A percentile compares a stretch with the other conserved stretches of the same genome.
Conservation (phyloP, 306 rosid species). For the Acacia confusa region DNA sequence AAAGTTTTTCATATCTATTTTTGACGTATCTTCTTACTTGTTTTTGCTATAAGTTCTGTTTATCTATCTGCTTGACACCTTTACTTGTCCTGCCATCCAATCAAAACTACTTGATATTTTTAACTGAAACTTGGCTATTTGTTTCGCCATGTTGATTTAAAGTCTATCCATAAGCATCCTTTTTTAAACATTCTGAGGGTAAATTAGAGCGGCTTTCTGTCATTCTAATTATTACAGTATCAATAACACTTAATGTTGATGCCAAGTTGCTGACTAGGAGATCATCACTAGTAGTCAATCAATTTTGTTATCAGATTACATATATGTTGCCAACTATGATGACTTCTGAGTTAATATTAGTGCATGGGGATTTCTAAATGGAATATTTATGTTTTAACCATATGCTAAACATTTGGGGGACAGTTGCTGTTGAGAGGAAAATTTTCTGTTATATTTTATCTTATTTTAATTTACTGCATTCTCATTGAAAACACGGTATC, state of each 20-base stretch:
- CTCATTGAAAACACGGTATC: conserved; percentile 13
- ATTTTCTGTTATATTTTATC: not conserved
- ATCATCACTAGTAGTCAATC: not conserved
- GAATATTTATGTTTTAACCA: not conserved
- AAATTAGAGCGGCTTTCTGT: not conserved
- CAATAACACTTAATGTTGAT: not conserved
- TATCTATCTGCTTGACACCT: not conserved
- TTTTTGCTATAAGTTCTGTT: not conserved
- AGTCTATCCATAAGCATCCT: not conserved
- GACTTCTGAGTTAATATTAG: not conserved
- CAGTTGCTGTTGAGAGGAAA: not conserved
- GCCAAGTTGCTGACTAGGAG: not conserved
- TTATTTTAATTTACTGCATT: not conserved
- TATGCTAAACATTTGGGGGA: not conserved
- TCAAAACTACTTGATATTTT: not conserved
- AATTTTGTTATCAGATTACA: not conserved
- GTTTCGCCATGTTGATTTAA: not conserved
- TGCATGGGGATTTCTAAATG: not conserved
- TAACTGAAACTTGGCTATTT: not conserved
- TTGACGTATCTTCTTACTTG: not conserved
- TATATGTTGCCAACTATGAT: not conserved
- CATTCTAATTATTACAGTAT: not conserved
- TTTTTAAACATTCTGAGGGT: not conserved
- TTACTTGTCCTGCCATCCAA: not conserved
- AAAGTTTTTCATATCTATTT: not conserved